phyloP scores from a whole-genome alignment of 2,329 filamentous ascomycete species.

The Verticillium nonalfalfae region DNA sequence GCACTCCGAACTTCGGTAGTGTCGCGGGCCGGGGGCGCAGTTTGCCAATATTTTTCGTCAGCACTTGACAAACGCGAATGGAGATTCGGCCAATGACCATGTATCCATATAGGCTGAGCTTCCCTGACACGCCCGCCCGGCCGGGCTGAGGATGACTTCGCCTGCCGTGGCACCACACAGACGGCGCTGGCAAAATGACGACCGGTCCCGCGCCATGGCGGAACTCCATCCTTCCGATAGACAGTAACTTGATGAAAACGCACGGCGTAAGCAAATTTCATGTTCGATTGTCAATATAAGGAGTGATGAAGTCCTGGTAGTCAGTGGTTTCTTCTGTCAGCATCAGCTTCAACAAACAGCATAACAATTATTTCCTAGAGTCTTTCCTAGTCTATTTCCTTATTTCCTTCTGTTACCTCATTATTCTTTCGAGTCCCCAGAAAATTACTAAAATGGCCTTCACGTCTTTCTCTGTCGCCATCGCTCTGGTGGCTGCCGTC shows the following conservation, averaged over 20 bases:
- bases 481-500: slow-evolving; percentile 17
- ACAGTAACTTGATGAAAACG: neutral
- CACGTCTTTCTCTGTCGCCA: slow-evolving; percentile 18
- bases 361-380: neutral
- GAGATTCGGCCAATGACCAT: neutral
- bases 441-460: slow-evolving; percentile 22
- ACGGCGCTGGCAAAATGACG: neutral
- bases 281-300: neutral
- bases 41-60: neutral
- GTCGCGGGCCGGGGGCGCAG: neutral
- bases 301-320: no score
- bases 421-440: neutral
- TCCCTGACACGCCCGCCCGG: neutral
- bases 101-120: neutral
- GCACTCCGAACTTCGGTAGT: neutral
- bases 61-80: neutral
- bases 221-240: slow-evolving; percentile 5
- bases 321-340: neutral
- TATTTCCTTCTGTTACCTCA: slow-evolving; percentile 1
- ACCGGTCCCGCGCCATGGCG: neutral
- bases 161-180: neutral
- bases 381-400: slow-evolving; percentile 2
- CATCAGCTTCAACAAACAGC: neutral
- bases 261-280: no score
- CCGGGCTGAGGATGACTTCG: neutral